Evolutionary conservation across 768 basidiomycete species (phyloP), one percentile per base, ranked within the genome.

Genomic region (Amanita exitialis): DNA sequence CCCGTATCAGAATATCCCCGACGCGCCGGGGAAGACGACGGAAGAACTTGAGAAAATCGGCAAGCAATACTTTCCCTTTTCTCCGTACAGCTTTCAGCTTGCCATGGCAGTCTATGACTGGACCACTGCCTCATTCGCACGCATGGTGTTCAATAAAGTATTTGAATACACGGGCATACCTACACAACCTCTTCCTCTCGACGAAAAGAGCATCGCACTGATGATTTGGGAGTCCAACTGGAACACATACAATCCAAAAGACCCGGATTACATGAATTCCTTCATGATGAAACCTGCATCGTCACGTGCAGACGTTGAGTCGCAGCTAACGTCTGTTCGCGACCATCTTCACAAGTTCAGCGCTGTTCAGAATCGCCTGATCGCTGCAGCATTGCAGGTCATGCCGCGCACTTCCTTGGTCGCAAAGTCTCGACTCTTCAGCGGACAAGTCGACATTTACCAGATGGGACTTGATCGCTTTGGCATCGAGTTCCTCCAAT

Each of bases 131-230:
- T 38, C 37, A 20, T 38, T 38, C 10, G 39, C 52, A 6, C 54
- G 54, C 12, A 45, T 55, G 53, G 54, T 55, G 6, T 36, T 55
- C 21, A 36, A 36, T 18, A 55, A 54, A 52, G 46, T 55, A 16
- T 55, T 55, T 42, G 53, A 55, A 37, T 55, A 47, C n/a, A 55
- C 54, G 0, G 32, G 42, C 2, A 45, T 55, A 10, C 52, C 39
- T 13, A 7, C 13, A 21, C 13, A 13, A 15, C 53, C 54, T 21
- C 38, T 37, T 42, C 53, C 53, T 18, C 25, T 54, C 16, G 54
- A 55, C 39, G 5, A 21, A 21, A 13, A 16, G 21, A 53, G 52
- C 42, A 28, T 55, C 13, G 54, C 54, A 5, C 10, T 20, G 34
- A 27, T 37, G 43, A 55, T 55, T 25, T 55, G 51, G 52, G 44